Evolutionary conservation across 805 yeast species (phyloP).

Genomic region (Groenewaldozyma tartarivorans): DNA sequence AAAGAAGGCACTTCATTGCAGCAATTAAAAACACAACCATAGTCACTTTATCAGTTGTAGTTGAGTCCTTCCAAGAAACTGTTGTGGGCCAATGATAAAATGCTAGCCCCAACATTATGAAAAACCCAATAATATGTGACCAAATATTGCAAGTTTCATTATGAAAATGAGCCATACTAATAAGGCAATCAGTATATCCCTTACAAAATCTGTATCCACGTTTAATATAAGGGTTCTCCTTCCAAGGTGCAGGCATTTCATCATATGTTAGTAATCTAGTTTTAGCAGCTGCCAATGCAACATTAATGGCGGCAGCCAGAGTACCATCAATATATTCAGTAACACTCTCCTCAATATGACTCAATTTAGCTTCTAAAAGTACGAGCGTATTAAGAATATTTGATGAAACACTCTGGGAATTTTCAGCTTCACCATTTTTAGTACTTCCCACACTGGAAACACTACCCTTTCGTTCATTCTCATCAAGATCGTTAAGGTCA

Average conservation of each 20-base stretch:
- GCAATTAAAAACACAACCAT: constrained; percentile 60
- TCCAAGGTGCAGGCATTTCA: constrained; percentile 86
- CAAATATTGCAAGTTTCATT: constrained; percentile 91
- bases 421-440: constrained; percentile 7
- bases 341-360: constrained; percentile 25
- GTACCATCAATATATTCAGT: constrained; percentile 12
- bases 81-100: constrained; percentile 57
- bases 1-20: constrained; percentile 63
- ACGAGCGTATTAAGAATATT: constrained; percentile 23
- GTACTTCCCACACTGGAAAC: neutral
- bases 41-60: constrained; percentile 36
- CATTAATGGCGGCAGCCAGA: constrained; percentile 10
- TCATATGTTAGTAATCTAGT: constrained; percentile 59
- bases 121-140: constrained; percentile 75
- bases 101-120: constrained; percentile 46
- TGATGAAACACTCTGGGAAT: too few species aligned
- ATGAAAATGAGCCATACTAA: constrained; percentile 55
- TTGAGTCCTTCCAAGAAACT: constrained; percentile 26
- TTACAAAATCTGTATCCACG: constrained; percentile 78
- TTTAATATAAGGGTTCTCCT: constrained; percentile 79
- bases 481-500: constrained; percentile 1
- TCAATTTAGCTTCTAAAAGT: constrained; percentile 26
- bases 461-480: neutral
- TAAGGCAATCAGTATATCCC: constrained; percentile 48
- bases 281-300: constrained; percentile 22